Base-by-base conservation (phyloP, 306 rosid species). In the Phaseolus lunatus region DNA sequence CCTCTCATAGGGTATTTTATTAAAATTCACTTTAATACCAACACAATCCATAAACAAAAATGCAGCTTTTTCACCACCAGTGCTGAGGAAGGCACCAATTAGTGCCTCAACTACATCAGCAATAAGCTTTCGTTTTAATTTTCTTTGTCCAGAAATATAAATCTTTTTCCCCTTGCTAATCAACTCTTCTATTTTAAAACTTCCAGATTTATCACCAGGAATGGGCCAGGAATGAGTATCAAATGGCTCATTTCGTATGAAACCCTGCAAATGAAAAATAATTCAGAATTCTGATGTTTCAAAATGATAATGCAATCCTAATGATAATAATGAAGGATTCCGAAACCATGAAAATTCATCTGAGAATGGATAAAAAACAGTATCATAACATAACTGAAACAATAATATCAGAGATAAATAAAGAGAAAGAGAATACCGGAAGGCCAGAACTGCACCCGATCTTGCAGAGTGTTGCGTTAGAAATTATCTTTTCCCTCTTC, bases 101-200 rank as follows among this genome's bases (percentile, higher is more conserved):
- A 93, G 84, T 56, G 98, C 97, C 85, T 93, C 98, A 7, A 93
- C 97, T 53, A 88, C 97, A 82, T 93, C 97, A 5, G 98, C 96
- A 66, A 93, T 66, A 23, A 70, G 53, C 80, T 91, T 91, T 2
- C 79, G 73, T 82, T 82, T 88, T 29, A 93, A 13, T 26, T 88
- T 88, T 73, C 91, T 83, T 16, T 11, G 74, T 61, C 78, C 84
- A 39, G 73, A 50, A 27, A 76, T 48, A 81, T 88, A 88, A 14
- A 87, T n/a, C 54, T 80, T 87, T 18, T 54, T 63, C 35, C 9
- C 57, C 10, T 49, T 61, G 14, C 9, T 75, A 50, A 73, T 74
- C 39, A 62, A 7, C 80, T 85, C 90, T 58, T 70, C n/a, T 18
- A 91, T 62, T 50, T 72, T 49, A 31, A 41, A 57, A 58, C 27